These are phyloP conservation scores for Ensete ventricosum DNA, from an alignment of 176 grass and related monocot species.

Conservation along the genomic window DNA sequence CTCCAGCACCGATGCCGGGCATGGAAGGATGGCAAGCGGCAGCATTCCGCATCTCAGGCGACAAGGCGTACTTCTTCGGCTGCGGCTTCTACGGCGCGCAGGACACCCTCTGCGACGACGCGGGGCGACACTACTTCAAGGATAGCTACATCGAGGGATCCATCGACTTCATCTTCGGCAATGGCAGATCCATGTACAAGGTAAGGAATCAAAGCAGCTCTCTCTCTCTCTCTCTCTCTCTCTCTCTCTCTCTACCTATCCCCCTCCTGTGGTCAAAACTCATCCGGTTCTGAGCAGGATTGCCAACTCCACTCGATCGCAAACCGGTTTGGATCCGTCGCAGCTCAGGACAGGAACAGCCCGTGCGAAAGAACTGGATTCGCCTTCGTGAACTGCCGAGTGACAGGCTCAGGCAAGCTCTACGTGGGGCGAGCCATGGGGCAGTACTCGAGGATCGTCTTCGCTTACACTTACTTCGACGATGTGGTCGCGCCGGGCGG, in stretches of 20 bases:
- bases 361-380: conserved; percentile 89
- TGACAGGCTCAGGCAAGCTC: conserved; percentile 63
- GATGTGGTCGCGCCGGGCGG: conserved; percentile 75
- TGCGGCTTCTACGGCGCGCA: conserved; percentile 97
- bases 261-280: background rate
- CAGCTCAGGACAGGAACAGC: conserved; percentile 57
- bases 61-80: conserved; percentile 89
- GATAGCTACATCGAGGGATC: conserved; percentile 89
- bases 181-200: conserved; percentile 94
- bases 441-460: conserved; percentile 94
- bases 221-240: too few species aligned
- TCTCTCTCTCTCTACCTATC: background rate
- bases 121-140: conserved; percentile 89
- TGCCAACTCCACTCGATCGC: conserved; percentile 83
- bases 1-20: conserved; percentile 77
- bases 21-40: conserved; percentile 85
- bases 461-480: conserved; percentile 94
- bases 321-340: conserved; percentile 53
- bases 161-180: conserved; percentile 98
- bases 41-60: conserved; percentile 87
- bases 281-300: conserved; percentile 17
- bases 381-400: conserved; percentile 81
- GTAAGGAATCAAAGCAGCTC: background rate
- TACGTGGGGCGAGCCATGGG: conserved; percentile 94
- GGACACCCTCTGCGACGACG: conserved; percentile 95